phyloP scores from a whole-genome alignment of 1,284 basidiomycete species.

The Boletellus deceptivus region DNA sequence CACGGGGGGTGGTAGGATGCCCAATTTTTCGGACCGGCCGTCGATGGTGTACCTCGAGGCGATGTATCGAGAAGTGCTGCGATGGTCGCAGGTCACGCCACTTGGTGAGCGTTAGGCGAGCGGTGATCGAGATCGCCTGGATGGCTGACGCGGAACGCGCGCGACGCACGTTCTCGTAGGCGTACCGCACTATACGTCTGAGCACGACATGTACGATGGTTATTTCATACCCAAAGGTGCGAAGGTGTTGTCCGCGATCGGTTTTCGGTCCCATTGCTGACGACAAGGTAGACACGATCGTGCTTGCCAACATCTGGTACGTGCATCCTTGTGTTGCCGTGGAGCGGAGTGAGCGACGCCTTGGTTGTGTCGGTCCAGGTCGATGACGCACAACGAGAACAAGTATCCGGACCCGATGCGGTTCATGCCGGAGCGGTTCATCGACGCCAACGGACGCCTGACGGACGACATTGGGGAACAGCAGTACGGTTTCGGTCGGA shows the following conservation, averaged over 20 bases:
- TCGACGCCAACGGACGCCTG: constrained; percentile 21
- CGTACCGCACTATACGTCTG: constrained; percentile 15
- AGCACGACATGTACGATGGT: constrained; percentile 15
- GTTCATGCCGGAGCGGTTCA: constrained; percentile 36
- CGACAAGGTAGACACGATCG: constrained; percentile 9
- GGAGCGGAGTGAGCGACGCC: neutral
- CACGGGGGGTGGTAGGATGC: constrained; percentile 8
- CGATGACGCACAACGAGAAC: constrained; percentile 26
- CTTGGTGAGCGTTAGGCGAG: constrained; percentile 10
- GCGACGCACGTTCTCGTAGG: neutral
- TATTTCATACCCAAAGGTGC: constrained; percentile 24
- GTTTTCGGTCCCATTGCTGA: constrained; percentile 1
- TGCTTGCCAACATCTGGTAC: constrained; percentile 21
- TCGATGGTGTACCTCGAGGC: constrained; percentile 24
- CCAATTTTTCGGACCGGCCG: constrained; percentile 13
- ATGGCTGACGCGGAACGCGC: neutral
- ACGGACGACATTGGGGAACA: constrained; percentile 36
- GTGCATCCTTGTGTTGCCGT: neutral
- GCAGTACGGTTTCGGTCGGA: constrained; percentile 44
- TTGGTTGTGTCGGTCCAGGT: constrained; percentile 9
- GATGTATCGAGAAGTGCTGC: constrained; percentile 14
- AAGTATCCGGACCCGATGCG: constrained; percentile 30
- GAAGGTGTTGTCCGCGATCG: neutral
- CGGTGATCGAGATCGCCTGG: neutral
- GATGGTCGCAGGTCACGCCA: constrained; percentile 21